phyloP scores from a whole-genome alignment of 73 alveolate genomes.

The Paramecium octaurelia region DNA sequence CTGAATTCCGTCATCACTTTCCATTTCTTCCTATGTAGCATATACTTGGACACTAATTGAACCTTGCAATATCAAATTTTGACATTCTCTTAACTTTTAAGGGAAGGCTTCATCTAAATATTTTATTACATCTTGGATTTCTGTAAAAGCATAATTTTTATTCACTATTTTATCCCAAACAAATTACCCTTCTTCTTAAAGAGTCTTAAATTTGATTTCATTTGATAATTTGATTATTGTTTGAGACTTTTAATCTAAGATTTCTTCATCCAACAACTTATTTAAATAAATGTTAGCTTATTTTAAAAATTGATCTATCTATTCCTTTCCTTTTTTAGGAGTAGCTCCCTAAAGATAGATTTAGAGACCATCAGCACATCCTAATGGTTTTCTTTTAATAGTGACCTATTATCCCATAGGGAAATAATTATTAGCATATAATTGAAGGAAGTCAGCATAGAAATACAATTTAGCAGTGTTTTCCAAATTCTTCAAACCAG shows the following conservation, averaged over 20 bases:
- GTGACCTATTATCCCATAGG: not conserved
- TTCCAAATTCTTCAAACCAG: not conserved
- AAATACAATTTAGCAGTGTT: not conserved
- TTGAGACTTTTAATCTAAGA: not conserved
- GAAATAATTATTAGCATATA: not conserved
- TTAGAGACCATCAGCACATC: conserved; percentile 32
- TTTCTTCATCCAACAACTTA: not conserved
- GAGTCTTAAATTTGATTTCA: not conserved
- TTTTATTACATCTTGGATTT: not conserved
- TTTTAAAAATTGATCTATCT: not conserved
- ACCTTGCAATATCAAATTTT: not conserved
- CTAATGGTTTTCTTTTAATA: conserved; percentile 22
- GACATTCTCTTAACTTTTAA: not conserved
- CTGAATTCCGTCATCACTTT: not conserved
- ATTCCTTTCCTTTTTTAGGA: not conserved
- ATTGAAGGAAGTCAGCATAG: not conserved
- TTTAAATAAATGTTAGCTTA: not conserved
- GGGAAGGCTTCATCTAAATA: conserved; percentile 28
- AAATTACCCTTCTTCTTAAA: not conserved
- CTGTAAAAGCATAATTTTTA: not conserved
- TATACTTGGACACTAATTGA: not conserved
- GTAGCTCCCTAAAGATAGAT: not conserved
- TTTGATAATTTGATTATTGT: not conserved
- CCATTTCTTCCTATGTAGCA: not conserved
- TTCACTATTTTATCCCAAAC: conserved; percentile 33